A percentile compares a stretch with the other conserved stretches of the same genome.
phyloP scores from a whole-genome alignment of 352 stramenopile genomes.

The Phytophthora aleatoria region DNA sequence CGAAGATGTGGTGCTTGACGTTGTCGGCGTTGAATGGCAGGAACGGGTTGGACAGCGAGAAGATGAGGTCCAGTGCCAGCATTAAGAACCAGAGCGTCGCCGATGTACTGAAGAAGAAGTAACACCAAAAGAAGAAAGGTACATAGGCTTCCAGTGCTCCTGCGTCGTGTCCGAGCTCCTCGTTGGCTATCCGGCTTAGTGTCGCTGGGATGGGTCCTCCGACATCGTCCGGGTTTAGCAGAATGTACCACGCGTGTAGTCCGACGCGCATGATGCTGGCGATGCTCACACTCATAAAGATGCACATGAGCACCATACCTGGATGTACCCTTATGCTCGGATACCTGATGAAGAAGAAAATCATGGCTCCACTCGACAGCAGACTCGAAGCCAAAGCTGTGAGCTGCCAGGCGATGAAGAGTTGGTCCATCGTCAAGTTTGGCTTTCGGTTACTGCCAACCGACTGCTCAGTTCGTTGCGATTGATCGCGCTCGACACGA shows the following conservation, averaged over 20 bases:
- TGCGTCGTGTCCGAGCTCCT: conserved; percentile 42
- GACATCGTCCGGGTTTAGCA: conserved; percentile 18
- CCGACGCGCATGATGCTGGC: conserved; percentile 69
- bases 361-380: conserved; percentile 58
- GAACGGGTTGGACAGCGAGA: conserved; percentile 88
- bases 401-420: conserved; percentile 81
- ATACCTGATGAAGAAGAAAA: conserved; percentile 78
- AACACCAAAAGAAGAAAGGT: conserved; percentile 83
- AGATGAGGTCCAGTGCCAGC: conserved; percentile 85
- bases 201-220: conserved; percentile 44
- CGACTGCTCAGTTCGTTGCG: background rate
- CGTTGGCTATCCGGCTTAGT: conserved; percentile 67
- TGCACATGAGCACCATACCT: conserved; percentile 75
- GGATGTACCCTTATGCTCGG: conserved; percentile 64
- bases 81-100: conserved; percentile 87
- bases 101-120: conserved; percentile 84
- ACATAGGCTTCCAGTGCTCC: conserved; percentile 50
- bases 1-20: conserved; percentile 81
- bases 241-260: conserved; percentile 57
- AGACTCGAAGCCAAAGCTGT: conserved; percentile 61
- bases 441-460: conserved; percentile 15
- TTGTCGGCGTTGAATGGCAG: conserved; percentile 87
- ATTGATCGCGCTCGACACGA: conserved; percentile 24
- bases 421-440: conserved; percentile 46
- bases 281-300: conserved; percentile 73